Evolutionary conservation across 148 eudicot species (phyloP).

Genomic region (Silene conica): DNA sequence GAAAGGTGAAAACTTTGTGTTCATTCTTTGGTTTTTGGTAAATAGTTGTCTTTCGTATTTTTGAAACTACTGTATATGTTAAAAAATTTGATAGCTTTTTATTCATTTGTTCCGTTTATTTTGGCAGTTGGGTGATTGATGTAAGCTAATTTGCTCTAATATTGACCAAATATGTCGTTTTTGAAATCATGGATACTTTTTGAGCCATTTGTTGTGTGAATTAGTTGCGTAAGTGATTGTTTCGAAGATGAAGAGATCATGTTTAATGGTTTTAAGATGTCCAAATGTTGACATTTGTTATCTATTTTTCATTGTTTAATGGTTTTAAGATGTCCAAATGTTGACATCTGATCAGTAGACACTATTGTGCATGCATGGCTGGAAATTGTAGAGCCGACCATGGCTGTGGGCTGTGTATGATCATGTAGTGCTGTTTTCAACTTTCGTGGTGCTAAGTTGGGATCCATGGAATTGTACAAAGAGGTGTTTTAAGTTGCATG

Average conservation of each 20-base stretch:
- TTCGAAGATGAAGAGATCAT: neutral
- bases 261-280: neutral
- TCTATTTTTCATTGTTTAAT: no score
- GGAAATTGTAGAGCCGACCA: no score
- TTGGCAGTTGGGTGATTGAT: neutral
- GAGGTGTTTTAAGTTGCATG: neutral
- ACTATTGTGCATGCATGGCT: neutral
- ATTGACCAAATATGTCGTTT: neutral
- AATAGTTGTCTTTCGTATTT: neutral
- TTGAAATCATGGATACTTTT: neutral
- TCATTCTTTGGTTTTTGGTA: neutral
- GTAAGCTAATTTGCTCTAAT: neutral
- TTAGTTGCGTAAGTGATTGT: neutral
- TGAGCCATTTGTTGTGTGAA: neutral
- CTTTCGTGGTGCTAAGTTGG: neutral
- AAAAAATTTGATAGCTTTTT: slow-evolving; percentile 6
- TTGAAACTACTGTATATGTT: no score
- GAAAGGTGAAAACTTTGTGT: slow-evolving; percentile 18
- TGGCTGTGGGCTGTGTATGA: no score
- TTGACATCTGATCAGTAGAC: neutral
- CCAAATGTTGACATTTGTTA: no score
- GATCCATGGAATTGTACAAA: neutral
- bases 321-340: no score
- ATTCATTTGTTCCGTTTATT: slow-evolving; percentile 8
- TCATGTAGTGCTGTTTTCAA: neutral